phyloP scores from a whole-genome alignment of 2,329 filamentous ascomycete genomes.

The Myriangium duriaei region DNA sequence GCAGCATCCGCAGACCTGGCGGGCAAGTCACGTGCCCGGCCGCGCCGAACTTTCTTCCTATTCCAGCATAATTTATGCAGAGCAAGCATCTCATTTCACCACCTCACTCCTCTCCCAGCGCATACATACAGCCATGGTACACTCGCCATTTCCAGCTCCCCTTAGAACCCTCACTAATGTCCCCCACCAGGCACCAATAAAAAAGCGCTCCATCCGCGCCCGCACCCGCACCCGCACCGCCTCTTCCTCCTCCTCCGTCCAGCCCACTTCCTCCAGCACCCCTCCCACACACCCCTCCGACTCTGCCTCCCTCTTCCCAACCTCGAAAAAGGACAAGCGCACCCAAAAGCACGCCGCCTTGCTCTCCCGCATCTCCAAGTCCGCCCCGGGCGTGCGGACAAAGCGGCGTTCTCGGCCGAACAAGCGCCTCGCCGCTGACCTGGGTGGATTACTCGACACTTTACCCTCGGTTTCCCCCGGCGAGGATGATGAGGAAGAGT shows the following conservation, averaged over 20 bases:
- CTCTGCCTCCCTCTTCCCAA: conserved; percentile 46
- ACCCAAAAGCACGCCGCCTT: conserved; percentile 71
- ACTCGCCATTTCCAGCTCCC: not conserved
- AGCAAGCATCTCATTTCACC: too few relatives aligned
- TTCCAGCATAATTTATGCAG: too few relatives aligned
- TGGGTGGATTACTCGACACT: conserved; percentile 68
- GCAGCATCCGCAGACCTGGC: too few relatives aligned
- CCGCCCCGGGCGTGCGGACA: conserved; percentile 32
- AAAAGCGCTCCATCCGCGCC: conserved; percentile 44
- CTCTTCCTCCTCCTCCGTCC: conserved; percentile 28
- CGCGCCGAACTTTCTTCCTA: too few relatives aligned
- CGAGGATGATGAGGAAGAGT: conserved; percentile 35
- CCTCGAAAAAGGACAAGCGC: conserved; percentile 73
- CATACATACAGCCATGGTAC: not conserved
- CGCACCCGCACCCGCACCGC: conserved; percentile 46
- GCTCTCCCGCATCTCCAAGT: conserved; percentile 60
- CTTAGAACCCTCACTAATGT: not conserved
- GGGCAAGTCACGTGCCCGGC: too few relatives aligned
- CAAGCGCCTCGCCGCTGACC: conserved; percentile 65
- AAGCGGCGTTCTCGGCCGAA: conserved; percentile 47
- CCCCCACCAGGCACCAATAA: conserved; percentile 28
- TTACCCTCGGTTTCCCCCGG: conserved; percentile 47
- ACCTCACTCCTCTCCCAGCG: not conserved
- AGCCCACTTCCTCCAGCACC: conserved; percentile 30
- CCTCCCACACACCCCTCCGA: too few relatives aligned